Evolutionary conservation across 208 protist species (phyloP).

Genomic region (Crithidia brevicula): DNA sequence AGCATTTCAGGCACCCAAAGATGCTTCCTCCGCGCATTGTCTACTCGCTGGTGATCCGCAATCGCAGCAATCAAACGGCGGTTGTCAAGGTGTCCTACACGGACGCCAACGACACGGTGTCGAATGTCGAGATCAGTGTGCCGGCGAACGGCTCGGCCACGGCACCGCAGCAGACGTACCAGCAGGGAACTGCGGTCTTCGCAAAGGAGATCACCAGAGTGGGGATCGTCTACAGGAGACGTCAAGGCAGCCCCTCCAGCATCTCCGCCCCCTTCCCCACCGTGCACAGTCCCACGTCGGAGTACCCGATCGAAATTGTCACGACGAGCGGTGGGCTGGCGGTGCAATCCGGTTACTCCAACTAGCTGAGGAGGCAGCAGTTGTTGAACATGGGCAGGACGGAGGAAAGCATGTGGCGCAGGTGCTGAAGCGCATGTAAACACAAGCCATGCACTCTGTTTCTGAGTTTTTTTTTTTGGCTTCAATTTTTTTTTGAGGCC

Average conservation of each 20-base stretch:
- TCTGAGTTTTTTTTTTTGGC: too few species aligned
- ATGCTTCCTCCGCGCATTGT: slow-evolving; percentile 55
- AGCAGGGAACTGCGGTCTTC: slow-evolving; percentile 22
- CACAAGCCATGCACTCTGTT: too few species aligned
- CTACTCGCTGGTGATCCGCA: slow-evolving; percentile 62
- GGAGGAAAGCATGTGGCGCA: too few species aligned
- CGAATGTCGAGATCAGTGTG: slow-evolving; percentile 26
- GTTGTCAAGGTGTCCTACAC: slow-evolving; percentile 39
- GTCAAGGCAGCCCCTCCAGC: slow-evolving; percentile 10
- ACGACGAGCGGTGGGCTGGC: slow-evolving; percentile 5
- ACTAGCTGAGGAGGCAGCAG: slow-evolving; percentile 3
- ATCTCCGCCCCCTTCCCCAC: slow-evolving; percentile 42
- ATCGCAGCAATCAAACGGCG: slow-evolving; percentile 26
- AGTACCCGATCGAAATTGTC: slow-evolving; percentile 45
- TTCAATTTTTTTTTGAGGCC: too few species aligned
- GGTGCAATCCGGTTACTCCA: neutral
- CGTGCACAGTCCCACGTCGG: slow-evolving; percentile 36
- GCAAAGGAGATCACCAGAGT: slow-evolving; percentile 37
- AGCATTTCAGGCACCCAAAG: too few species aligned
- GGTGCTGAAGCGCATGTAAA: too few species aligned
- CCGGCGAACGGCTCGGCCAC: slow-evolving; percentile 28
- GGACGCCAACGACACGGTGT: slow-evolving; percentile 18
- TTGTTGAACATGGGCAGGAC: neutral
- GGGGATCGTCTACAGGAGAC: slow-evolving; percentile 6
- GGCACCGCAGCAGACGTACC: slow-evolving; percentile 31